Evolutionary conservation across 805 yeast species (phyloP), one percentile per base, ranked within the genome.

Genomic region (Metschnikowia picachoensis): DNA sequence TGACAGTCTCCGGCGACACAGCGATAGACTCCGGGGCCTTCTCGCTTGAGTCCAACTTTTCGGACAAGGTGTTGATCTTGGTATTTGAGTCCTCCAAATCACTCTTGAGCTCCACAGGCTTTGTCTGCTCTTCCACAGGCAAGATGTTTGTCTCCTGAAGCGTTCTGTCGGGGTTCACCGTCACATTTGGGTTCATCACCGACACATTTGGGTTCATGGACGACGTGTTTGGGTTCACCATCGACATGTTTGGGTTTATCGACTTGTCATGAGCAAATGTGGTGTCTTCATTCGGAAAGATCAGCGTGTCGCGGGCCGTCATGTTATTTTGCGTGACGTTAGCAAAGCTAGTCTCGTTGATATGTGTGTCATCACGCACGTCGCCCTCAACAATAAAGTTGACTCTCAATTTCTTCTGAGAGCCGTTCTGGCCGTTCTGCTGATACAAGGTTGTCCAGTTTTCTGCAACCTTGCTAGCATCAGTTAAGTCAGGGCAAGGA

Each of bases 381-480:
- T 61, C 65, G 45, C 59, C 66, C 42, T 62, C 61, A 47, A 73
- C 57, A 34, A 70, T 59, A 58, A 79, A 82, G 60, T 71, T 75
- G 45, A 86, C 92, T 66, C 78, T 79, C 64, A 79, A 79, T 70
- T 81, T 85, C 70, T 78, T 85, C 58, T 83, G 78, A 33, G 75
- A 71, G 45, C 82, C 74, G 53, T 75, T 75, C 29, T 72, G 64
- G 61, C 80, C 78, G 65, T 72, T 73, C 62, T 75, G 76, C 31
- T 77, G 62, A 63, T 85, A 91, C 62, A 89, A 75, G 45, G 76
- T 70, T n/a, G 85, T 60, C 97, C 97, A 90, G 58, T 78, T 68
- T 40, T 83, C 84, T 41, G 87, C 78, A 41, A 87, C 84, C 56
- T 65, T 73, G 27, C 76, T 60, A 36, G 77, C 71, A 43, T 80